Evolutionary conservation across 2,329 filamentous ascomycete species (phyloP).

Genomic region (Scolecobasidium constrictum): DNA sequence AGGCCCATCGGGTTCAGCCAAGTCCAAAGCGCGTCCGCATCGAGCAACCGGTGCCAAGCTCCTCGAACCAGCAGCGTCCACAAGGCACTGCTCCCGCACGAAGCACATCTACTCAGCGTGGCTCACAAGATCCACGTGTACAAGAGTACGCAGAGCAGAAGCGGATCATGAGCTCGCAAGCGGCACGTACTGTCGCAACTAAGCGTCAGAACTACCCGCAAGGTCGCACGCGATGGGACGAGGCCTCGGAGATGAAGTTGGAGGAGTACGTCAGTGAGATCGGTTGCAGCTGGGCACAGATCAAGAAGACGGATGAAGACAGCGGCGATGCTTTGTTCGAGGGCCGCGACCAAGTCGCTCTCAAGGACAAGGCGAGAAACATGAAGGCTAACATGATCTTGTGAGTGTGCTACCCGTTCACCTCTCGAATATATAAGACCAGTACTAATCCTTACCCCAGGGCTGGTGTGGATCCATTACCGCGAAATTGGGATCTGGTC

Average conservation of each 20-base stretch:
- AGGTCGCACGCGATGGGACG: constrained; percentile 16
- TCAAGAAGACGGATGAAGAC: constrained; percentile 24
- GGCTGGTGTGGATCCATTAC: constrained; percentile 1
- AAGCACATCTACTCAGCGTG: no score
- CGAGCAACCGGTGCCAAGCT: not conserved
- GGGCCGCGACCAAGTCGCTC: constrained; percentile 38
- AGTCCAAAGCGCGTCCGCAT: constrained; percentile 9
- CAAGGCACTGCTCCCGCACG: no score
- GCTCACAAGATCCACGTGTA: not conserved
- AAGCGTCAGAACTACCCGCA: constrained; percentile 2
- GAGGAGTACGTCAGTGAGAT: constrained; percentile 32
- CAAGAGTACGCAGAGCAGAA: not conserved
- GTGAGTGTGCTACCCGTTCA: no score
- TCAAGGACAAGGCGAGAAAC: constrained; percentile 35
- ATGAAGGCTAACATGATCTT: no score
- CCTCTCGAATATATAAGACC: no score
- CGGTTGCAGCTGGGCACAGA: constrained; percentile 36
- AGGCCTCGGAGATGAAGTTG: not conserved
- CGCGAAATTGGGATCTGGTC: constrained; percentile 6
- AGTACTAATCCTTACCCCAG: no score
- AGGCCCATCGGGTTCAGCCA: constrained; percentile 18
- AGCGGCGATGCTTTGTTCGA: constrained; percentile 16
- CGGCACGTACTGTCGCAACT: not conserved
- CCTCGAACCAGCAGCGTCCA: constrained; percentile 11
- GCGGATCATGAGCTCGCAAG: not conserved